Percentiles rank a stretch among this genome's conserved stretches.
Evolutionary conservation across 164 flowering plant genomes (phyloP).

Genomic region (Chimonanthus praecox): DNA sequence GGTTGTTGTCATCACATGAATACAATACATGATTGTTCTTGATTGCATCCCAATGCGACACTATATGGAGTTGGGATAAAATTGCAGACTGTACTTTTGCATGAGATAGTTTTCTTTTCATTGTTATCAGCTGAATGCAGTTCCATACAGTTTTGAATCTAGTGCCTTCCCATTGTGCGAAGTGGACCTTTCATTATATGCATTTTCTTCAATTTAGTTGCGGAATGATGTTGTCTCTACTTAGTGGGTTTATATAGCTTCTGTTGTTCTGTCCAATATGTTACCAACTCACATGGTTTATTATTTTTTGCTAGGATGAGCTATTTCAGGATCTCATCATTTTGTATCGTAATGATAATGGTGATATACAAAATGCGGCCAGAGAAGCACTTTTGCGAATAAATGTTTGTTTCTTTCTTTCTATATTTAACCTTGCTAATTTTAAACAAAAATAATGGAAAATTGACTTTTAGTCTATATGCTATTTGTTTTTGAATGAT

Average conservation of each 20-base stretch:
- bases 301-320: constrained; percentile 43
- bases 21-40: neutral
- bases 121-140: neutral
- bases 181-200: neutral
- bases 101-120: neutral
- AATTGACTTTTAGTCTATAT: neutral
- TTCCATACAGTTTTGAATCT: neutral
- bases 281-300: neutral
- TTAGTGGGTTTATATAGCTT: neutral
- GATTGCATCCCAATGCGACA: neutral
- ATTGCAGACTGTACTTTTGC: neutral
- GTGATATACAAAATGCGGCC: constrained; percentile 58
- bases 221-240: neutral
- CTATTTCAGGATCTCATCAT: constrained; percentile 48
- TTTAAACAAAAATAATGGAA: neutral
- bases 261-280: neutral
- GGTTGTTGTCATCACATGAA: neutral
- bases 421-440: neutral
- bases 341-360: constrained; percentile 48
- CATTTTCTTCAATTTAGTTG: neutral
- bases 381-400: constrained; percentile 63
- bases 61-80: neutral
- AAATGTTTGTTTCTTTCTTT: constrained; percentile 39
- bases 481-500: neutral
- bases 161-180: neutral